These are phyloP conservation scores for Salix dunnii DNA, from an alignment of 345 rosid genomes.

Conservation along the genomic window DNA sequence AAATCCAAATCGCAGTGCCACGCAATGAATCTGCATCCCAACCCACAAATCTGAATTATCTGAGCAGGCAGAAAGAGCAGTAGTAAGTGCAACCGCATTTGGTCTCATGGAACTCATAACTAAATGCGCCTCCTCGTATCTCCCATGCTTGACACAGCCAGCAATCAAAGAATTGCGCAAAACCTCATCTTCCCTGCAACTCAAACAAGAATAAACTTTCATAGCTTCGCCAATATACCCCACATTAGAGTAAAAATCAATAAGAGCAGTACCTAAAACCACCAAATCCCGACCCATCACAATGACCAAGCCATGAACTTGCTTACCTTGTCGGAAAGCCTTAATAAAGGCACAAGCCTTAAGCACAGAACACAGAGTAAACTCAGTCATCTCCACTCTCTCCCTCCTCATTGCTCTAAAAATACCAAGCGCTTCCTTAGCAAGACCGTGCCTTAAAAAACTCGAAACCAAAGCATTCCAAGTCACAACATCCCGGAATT, in stretches of 20 bases:
- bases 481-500: slow-evolving; percentile 53
- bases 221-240: slow-evolving; percentile 51
- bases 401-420: slow-evolving; percentile 55
- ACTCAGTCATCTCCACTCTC: slow-evolving; percentile 54
- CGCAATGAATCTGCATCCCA: slow-evolving; percentile 72
- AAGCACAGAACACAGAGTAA: slow-evolving; percentile 59
- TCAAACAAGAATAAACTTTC: slow-evolving; percentile 42
- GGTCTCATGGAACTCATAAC: slow-evolving; percentile 48
- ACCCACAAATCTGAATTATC: slow-evolving; percentile 57
- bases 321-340: slow-evolving; percentile 65
- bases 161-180: slow-evolving; percentile 65
- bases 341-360: slow-evolving; percentile 55
- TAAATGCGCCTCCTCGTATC: slow-evolving; percentile 49
- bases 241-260: slow-evolving; percentile 59
- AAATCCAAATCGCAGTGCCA: slow-evolving; percentile 49
- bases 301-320: slow-evolving; percentile 62
- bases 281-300: slow-evolving; percentile 69
- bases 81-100: slow-evolving; percentile 54
- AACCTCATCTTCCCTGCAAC: slow-evolving; percentile 40
- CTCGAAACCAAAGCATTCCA: slow-evolving; percentile 80
- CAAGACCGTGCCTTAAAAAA: slow-evolving; percentile 48
- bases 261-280: slow-evolving; percentile 62
- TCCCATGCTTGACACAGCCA: slow-evolving; percentile 54
- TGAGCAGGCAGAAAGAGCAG: slow-evolving; percentile 68
- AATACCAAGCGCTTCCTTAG: slow-evolving; percentile 49